Conservation (phyloP, 31 red algal species). For the Odonthalia washingtoniensis region DNA sequence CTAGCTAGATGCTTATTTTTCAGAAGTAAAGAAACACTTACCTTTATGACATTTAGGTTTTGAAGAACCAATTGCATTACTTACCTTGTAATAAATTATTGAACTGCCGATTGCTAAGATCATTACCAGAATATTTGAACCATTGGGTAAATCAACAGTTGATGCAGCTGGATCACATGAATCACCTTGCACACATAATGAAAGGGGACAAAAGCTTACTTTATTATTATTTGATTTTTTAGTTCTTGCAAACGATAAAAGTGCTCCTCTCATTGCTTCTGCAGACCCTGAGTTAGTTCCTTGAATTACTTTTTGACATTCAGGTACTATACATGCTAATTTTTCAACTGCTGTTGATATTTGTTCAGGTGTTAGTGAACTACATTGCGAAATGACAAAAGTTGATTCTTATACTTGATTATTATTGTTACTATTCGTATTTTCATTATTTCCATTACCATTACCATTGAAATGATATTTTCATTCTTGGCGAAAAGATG, state of each 20-base stretch:
- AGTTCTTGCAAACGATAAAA: conserved; percentile 1
- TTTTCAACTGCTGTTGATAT: conserved; percentile 20
- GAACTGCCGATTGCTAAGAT: conserved; percentile 65
- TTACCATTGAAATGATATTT: not conserved
- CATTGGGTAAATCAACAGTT: conserved; percentile 31
- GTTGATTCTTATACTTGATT: not conserved
- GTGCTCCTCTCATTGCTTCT: conserved; percentile 12
- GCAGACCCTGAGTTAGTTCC: conserved; percentile 49
- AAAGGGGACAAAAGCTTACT: conserved; percentile 54
- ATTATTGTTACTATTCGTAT: not conserved
- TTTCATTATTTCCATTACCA: not conserved
- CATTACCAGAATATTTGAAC: conserved; percentile 26
- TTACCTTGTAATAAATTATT: conserved; percentile 26
- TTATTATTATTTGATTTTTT: not conserved
- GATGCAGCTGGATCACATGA: conserved; percentile 58
- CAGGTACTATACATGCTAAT: conserved; percentile 59
- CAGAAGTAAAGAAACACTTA: conserved; percentile 49
- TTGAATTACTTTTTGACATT: conserved; percentile 52
- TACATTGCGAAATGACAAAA: conserved; percentile 33
- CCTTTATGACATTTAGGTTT: conserved; percentile 13
- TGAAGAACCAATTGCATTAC: conserved; percentile 48
- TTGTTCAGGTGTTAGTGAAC: conserved; percentile 27
- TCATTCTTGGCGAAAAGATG: not conserved
- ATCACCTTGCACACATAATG: conserved; percentile 61
- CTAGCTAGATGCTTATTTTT: conserved; percentile 78